A percentile compares a stretch with the other conserved stretches of the same genome.
phyloP scores from a whole-genome alignment of 1,284 basidiomycete species.

The Paramarasmius palmivorus region DNA sequence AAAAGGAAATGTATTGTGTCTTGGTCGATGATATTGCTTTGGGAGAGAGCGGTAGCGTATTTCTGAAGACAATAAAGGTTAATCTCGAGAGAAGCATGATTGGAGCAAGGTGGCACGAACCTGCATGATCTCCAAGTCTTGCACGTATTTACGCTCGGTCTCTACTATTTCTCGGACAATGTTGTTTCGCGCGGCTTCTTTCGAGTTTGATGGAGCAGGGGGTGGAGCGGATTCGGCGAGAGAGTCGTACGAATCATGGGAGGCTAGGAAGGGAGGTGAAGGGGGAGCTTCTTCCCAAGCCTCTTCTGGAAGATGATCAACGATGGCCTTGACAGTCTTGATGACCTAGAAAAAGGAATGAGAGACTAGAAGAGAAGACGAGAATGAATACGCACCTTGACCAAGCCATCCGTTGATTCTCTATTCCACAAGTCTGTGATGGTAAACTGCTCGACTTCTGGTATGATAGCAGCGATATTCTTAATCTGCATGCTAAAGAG shows the following conservation, averaged over 20 bases:
- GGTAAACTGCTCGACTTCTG: conserved; percentile 74
- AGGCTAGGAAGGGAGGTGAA: conserved; percentile 53
- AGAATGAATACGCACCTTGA: conserved; percentile 69
- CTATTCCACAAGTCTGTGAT: conserved; percentile 89
- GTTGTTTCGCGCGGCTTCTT: conserved; percentile 73
- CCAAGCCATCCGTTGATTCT: conserved; percentile 91
- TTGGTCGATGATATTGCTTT: conserved; percentile 84
- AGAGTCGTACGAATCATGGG: conserved; percentile 63
- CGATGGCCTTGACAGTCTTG: conserved; percentile 87
- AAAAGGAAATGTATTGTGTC: conserved; percentile 97
- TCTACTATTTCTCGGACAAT: conserved; percentile 88
- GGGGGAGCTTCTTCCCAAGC: conserved; percentile 69
- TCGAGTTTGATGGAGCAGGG: conserved; percentile 48
- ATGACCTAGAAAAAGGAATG: conserved; percentile 62
- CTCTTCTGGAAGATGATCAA: conserved; percentile 78
- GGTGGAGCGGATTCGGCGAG: conserved; percentile 39
- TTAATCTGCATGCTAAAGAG: conserved; percentile 75
- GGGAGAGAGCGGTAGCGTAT: conserved; percentile 80
- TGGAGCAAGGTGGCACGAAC: conserved; percentile 41
- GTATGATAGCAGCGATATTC: conserved; percentile 50
- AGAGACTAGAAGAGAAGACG: conserved; percentile 3
- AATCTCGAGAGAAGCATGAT: conserved; percentile 10
- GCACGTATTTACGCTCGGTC: conserved; percentile 97
- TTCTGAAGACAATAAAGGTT: conserved; percentile 47
- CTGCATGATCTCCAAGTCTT: conserved; percentile 97